phyloP scores from a whole-genome alignment of 2,329 filamentous ascomycete genomes.

The Pestalotiopsis sp. region DNA sequence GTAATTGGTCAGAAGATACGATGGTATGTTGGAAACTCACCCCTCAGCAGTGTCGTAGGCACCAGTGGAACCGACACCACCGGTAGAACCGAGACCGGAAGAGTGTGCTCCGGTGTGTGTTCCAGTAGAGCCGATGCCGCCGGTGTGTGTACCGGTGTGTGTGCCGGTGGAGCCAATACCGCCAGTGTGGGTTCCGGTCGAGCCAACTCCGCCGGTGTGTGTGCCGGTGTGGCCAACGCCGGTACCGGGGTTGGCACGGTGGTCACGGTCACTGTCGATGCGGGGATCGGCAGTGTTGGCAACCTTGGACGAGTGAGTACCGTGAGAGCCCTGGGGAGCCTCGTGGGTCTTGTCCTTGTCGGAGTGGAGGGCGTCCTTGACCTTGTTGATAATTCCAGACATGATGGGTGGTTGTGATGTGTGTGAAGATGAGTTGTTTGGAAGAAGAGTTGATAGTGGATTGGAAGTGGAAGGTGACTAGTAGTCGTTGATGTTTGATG shows the following conservation, averaged over 20 bases:
- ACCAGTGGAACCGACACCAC: background rate
- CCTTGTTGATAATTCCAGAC: constrained; percentile 62
- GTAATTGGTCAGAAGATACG: too few species aligned
- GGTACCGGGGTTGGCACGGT: constrained; percentile 29
- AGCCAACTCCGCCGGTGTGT: constrained; percentile 19
- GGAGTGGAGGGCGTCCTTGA: constrained; percentile 57
- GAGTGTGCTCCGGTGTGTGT: constrained; percentile 20
- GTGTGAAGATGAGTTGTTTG: background rate
- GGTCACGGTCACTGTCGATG: constrained; percentile 36
- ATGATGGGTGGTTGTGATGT: constrained; percentile 42
- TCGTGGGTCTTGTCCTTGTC: constrained; percentile 46
- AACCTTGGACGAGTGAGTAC: constrained; percentile 19
- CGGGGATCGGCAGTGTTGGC: constrained; percentile 28
- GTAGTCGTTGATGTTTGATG: background rate
- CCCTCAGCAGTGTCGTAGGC: background rate
- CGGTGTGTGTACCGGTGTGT: constrained; percentile 30
- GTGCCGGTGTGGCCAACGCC: constrained; percentile 12
- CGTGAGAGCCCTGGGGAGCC: constrained; percentile 33
- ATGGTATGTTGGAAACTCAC: background rate
- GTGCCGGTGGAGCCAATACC: constrained; percentile 21
- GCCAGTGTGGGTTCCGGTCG: background rate
- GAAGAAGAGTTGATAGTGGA: background rate
- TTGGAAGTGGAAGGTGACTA: background rate
- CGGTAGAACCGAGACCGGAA: constrained; percentile 15
- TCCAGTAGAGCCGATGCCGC: constrained; percentile 14